A percentile compares a stretch with the other conserved stretches of the same genome.
These are phyloP conservation scores for Mycena filopes DNA, from an alignment of 768 basidiomycete genomes.

Conservation along the genomic window DNA sequence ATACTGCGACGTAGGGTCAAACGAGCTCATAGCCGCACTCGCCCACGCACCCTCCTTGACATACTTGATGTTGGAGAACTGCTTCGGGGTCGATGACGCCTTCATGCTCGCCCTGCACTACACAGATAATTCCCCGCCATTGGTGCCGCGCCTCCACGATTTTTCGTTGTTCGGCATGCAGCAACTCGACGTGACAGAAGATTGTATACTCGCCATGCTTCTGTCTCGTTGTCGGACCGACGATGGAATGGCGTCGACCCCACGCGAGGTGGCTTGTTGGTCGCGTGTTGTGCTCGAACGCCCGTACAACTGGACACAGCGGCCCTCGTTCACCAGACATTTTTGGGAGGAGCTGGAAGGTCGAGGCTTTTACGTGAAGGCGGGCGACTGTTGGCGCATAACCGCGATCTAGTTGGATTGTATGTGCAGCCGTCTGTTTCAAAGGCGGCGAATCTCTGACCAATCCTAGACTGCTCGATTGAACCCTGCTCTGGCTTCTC, in stretches of 20 bases:
- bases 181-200: background rate
- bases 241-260: background rate
- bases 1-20: too few relatives aligned
- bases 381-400: too few relatives aligned
- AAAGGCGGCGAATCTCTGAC: too few relatives aligned
- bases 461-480: too few relatives aligned
- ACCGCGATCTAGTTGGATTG: too few relatives aligned
- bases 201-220: background rate
- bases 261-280: background rate
- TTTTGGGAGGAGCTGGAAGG: background rate
- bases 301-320: background rate
- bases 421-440: too few relatives aligned
- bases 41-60: background rate
- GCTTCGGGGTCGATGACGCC: background rate
- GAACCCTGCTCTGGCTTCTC: too few relatives aligned
- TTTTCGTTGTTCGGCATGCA: background rate
- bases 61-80: background rate
- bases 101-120: background rate
- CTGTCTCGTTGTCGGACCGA: background rate
- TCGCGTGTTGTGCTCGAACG: background rate
- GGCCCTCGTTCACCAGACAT: background rate
- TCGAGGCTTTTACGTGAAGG: too few relatives aligned
- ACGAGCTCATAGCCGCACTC: background rate
- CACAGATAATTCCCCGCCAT: too few relatives aligned
- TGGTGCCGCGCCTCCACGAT: background rate